These are phyloP conservation scores for Lepidopterella palustris DNA, from an alignment of 495 filamentous ascomycete genomes.

Conservation along the genomic window DNA sequence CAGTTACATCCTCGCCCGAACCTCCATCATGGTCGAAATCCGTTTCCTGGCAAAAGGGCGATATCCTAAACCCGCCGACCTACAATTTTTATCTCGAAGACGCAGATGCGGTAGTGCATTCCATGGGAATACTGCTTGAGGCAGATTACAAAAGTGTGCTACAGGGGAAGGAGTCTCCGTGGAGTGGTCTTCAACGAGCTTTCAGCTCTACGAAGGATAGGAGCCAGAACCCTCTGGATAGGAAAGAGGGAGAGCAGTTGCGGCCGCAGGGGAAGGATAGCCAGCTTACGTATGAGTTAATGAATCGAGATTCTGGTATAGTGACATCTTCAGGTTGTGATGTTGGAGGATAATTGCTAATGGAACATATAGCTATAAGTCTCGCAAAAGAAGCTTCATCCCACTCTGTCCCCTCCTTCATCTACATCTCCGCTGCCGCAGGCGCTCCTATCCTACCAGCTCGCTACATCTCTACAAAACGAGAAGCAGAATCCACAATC, in stretches of 20 bases:
- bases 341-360: background rate
- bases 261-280: conserved; percentile 58
- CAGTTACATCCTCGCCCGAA: conserved; percentile 62
- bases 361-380: conserved; percentile 50
- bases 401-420: conserved; percentile 61
- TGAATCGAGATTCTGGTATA: conserved; percentile 88
- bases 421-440: conserved; percentile 81
- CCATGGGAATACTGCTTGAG: conserved; percentile 92
- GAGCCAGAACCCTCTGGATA: conserved; percentile 59
- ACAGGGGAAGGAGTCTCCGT: conserved; percentile 67
- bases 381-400: conserved; percentile 72
- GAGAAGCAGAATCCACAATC: conserved; percentile 81
- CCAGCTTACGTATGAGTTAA: conserved; percentile 91
- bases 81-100: conserved; percentile 65
- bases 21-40: conserved; percentile 74
- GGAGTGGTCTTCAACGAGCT: conserved; percentile 66
- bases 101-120: conserved; percentile 82
- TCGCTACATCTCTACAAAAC: conserved; percentile 86
- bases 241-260: conserved; percentile 51
- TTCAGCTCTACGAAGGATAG: conserved; percentile 62
- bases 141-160: conserved; percentile 96
- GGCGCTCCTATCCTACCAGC: conserved; percentile 75
- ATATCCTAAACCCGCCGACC: conserved; percentile 72
- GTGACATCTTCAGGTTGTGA: conserved; percentile 17
- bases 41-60: conserved; percentile 79